Base-by-base conservation (phyloP, 2,329 filamentous ascomycete species). In the Colletotrichum lindemuthianum region DNA sequence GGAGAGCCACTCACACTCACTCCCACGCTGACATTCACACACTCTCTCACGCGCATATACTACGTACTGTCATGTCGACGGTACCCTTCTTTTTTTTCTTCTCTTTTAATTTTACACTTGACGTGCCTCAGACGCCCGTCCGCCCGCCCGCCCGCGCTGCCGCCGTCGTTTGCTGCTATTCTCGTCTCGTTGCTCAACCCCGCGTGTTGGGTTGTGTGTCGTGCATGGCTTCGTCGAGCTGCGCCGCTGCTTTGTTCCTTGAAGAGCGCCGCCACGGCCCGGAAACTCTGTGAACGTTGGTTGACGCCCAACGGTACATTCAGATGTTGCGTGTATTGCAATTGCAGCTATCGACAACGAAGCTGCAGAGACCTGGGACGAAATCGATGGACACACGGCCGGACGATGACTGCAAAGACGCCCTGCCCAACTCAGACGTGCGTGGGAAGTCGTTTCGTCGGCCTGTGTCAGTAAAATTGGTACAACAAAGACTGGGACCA, bases 101-200 rank as follows among this genome's bases (percentile, higher is more conserved):
- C n/a, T 16, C 3, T 15, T 45, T 15, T 15, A 10, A 8, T 45
- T 11, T 16, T 10, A 10, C 24, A 45, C 43, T n/a, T 45, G 43
- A 54, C 24, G 44, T 60, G 60, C 49, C 50, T 45, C 58, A 51
- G 45, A 57, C 50, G 56, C 49, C 60, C 56, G 60, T 34, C 56
- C 52, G 52, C n/a, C 60, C 48, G 55, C 48, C 60, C 55, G 60
- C 39, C 55, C 13, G 37, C 54, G 44, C 16, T 60, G 49, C 56
- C 51, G 24, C 24, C 24, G 24, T 24, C 55, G 55, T 58, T 58
- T 58, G 55, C 55, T 58, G 45, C 55, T 65, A 64, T 64, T 64
- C 24, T 37, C 44, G 49, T 33, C 36, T 24, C 36, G 49, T 50
- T 49, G 43, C 33, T 49, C 56, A 54, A 43, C 56, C 55, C 43